Conservation (phyloP, 1,284 basidiomycete species). For the Rhodotorula sp. region DNA sequence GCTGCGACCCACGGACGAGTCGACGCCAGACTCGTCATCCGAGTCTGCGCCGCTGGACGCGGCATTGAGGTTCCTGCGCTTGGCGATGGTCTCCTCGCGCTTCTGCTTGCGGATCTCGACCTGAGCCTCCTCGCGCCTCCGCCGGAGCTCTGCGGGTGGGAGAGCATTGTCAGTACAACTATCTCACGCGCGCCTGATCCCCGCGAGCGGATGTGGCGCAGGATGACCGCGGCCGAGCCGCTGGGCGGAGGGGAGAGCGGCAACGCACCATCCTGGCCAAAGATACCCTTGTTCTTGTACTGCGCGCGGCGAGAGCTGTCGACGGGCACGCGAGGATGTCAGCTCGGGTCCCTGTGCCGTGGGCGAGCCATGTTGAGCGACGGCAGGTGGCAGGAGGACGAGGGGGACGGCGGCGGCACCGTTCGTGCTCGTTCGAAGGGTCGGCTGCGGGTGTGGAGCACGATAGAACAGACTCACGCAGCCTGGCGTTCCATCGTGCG, state of each 20-base stretch:
- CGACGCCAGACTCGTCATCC: constrained; percentile 40
- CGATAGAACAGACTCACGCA: constrained; percentile 15
- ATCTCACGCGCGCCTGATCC: no score
- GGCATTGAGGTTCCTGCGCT: constrained; percentile 86
- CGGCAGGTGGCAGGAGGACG: not conserved
- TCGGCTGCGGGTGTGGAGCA: no score
- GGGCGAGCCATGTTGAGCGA: not conserved
- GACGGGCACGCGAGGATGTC: not conserved
- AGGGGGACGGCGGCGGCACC: not conserved
- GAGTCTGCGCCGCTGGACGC: constrained; percentile 57
- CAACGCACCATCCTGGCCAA: constrained; percentile 64
- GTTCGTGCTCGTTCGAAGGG: not conserved
- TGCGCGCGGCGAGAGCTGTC: constrained; percentile 47
- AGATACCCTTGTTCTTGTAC: constrained; percentile 71
- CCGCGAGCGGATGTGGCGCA: not conserved
- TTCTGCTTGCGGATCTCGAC: constrained; percentile 96
- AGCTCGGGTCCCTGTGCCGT: not conserved
- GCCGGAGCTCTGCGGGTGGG: constrained; percentile 64
- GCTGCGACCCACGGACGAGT: constrained; percentile 57
- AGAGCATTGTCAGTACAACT: not conserved
- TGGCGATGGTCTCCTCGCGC: constrained; percentile 93
- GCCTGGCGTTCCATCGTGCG: constrained; percentile 32
- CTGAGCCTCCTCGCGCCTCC: constrained; percentile 92
- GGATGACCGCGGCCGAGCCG: not conserved
- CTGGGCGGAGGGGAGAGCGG: no score